Percentiles rank a stretch among this genome's conserved stretches.
phyloP scores from a whole-genome alignment of 139 green algal genomes.

The Desmodesmus armatus region DNA sequence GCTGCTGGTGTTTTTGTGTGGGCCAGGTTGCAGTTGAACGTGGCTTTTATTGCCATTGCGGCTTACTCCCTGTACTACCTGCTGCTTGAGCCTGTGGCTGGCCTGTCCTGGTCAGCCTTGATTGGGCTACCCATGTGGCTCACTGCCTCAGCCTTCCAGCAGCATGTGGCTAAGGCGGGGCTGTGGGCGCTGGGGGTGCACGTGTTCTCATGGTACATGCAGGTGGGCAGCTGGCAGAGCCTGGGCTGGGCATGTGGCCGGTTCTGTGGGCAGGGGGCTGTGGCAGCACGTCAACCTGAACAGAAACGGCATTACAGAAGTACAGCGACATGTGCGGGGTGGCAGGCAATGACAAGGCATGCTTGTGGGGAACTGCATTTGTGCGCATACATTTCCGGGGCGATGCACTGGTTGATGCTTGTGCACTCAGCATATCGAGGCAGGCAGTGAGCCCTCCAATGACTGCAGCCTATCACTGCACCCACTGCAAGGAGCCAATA shows the following conservation, averaged over 20 bases:
- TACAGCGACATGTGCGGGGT: no score
- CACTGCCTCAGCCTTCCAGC: conserved; percentile 62
- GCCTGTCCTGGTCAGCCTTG: conserved; percentile 69
- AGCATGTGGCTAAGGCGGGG: conserved; percentile 62
- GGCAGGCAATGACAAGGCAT: no score
- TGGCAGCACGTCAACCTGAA: no score
- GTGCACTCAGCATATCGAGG: neutral
- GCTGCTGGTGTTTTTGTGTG: no score
- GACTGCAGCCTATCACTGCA: no score
- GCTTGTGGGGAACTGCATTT: no score
- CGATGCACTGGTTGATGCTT: no score
- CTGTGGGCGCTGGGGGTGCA: conserved; percentile 68
- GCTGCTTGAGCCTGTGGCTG: conserved; percentile 76
- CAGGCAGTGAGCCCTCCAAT: neutral
- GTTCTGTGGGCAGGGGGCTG: no score
- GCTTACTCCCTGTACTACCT: conserved; percentile 77
- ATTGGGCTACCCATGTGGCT: conserved; percentile 74
- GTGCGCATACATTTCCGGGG: no score
- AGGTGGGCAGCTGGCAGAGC: no score
- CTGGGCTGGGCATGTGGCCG: no score
- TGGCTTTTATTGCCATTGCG: conserved; percentile 1
- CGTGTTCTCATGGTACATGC: conserved; percentile 46
- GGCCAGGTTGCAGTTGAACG: conserved; percentile 36
- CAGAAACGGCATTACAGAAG: no score
- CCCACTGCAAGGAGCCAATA: conserved; percentile 68